phyloP scores from a whole-genome alignment of 1,284 basidiomycete genomes.

The Ganoderma lucidum region DNA sequence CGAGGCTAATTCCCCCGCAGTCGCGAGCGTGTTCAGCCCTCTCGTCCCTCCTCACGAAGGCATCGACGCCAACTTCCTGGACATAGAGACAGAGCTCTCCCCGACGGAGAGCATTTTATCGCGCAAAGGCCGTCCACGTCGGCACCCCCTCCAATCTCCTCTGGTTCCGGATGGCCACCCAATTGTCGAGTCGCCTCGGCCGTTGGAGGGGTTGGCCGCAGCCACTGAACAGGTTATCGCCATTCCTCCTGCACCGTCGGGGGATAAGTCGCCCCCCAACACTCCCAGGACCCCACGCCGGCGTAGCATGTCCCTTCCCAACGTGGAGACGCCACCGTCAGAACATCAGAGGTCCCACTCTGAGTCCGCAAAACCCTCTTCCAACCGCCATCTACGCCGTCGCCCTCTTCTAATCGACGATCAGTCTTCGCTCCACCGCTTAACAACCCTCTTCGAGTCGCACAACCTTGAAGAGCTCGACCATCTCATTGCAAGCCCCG shows the following conservation, averaged over 20 bases:
- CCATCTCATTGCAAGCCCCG: conserved; percentile 42
- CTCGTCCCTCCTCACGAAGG: conserved; percentile 37
- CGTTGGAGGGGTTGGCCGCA: not conserved
- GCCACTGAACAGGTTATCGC: conserved; percentile 20
- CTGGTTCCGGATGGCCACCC: not conserved
- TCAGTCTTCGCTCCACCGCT: conserved; percentile 46
- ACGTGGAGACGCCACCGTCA: conserved; percentile 21
- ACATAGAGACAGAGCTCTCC: conserved; percentile 29
- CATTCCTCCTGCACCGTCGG: conserved; percentile 26
- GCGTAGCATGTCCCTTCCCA: conserved; percentile 30
- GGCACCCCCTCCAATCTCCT: conserved; percentile 41
- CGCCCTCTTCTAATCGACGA: conserved; percentile 52
- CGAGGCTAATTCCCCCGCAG: conserved; percentile 16
- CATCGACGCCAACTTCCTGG: conserved; percentile 29
- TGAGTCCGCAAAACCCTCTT: conserved; percentile 27
- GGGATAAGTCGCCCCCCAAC: conserved; percentile 22
- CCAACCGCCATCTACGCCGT: conserved; percentile 42
- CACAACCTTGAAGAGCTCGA: conserved; percentile 47
- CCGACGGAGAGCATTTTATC: conserved; percentile 22
- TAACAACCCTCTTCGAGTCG: conserved; percentile 51
- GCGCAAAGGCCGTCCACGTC: conserved; percentile 20
- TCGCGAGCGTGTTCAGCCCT: conserved; percentile 28
- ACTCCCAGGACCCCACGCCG: conserved; percentile 31
- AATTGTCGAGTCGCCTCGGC: conserved; percentile 6
- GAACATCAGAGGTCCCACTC: conserved; percentile 31